Percentiles rank a stretch among this genome's conserved stretches.
phyloP scores from a whole-genome alignment of 2,329 filamentous ascomycete genomes.

The Ceratocystis colombiana region DNA sequence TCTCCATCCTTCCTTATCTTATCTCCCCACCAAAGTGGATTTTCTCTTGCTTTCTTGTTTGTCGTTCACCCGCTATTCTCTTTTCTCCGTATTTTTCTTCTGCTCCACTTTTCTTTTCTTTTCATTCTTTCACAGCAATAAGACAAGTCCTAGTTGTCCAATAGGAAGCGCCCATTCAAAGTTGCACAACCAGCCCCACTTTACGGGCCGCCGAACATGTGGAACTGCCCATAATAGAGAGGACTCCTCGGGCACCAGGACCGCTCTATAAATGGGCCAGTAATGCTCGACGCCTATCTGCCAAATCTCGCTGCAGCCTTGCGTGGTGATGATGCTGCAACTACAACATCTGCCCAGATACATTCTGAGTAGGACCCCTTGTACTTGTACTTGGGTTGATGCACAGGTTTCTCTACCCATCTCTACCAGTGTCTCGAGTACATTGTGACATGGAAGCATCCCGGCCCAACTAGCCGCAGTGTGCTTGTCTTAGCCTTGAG shows the following conservation, averaged over 20 bases:
- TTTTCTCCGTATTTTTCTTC: background rate
- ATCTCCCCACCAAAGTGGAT: conserved; percentile 12
- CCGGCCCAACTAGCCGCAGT: background rate
- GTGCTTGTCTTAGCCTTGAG: background rate
- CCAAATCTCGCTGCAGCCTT: too few species aligned
- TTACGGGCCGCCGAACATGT: conserved; percentile 10
- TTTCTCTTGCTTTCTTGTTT: background rate
- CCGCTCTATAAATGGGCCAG: background rate
- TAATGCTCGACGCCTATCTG: background rate
- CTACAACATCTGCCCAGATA: too few species aligned
- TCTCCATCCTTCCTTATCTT: conserved; percentile 14
- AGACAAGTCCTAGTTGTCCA: background rate
- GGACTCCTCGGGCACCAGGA: background rate
- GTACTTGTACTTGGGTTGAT: too few species aligned
- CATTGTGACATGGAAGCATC: too few species aligned
- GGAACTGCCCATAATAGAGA: background rate
- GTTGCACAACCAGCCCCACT: conserved; percentile 1
- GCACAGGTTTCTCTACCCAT: too few species aligned
- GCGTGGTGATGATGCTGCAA: too few species aligned
- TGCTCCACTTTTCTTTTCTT: background rate
- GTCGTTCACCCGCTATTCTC: conserved; percentile 3
- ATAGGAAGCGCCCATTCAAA: background rate
- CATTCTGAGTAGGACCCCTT: too few species aligned
- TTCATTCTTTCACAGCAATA: background rate
- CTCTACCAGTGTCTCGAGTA: too few species aligned